Evolutionary conservation across 1,284 basidiomycete genomes (phyloP), one percentile per base, ranked within the genome.

Genomic region (Boletus smithii): DNA sequence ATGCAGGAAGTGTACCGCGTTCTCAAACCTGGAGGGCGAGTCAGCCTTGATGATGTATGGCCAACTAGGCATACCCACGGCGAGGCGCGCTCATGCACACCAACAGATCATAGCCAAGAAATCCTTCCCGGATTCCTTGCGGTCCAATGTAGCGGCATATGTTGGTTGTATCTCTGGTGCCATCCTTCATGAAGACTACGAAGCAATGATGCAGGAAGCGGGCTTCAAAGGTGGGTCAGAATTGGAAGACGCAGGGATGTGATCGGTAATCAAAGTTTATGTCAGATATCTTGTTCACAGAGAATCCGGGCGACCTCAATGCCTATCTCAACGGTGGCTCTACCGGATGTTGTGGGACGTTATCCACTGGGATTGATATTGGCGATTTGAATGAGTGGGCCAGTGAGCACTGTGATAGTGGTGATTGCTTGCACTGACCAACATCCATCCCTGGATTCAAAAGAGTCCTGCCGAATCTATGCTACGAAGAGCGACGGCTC

Each of bases 11-110:
- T 68, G 0, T 57, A 70, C 40, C 67, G 78, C 11, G 62, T 79
- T 5, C 62, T 81, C 36, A 79, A 73, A 55, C 72, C 74, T 5
- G 76, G 75, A 40, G 78, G 79, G 9, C 67, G 76, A 17, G 53
- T 79, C 24, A 67, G 69, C 4, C 53, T 79, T 8, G 66, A 54
- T 22, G 65, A 69, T 35, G 54, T 59, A 42, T 10, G 51, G 38
- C 16, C 14, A 2, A 31, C n/a, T n/a, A n/a, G n/a, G n/a, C n/a
- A n/a, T n/a, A n/a, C n/a, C n/a, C n/a, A n/a, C n/a, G n/a, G n/a
- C n/a, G n/a, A n/a, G n/a, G n/a, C n/a, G n/a, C n/a, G n/a, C n/a
- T n/a, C n/a, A n/a, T n/a, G n/a, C n/a, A n/a, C n/a, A n/a, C n/a
- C n/a, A n/a, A n/a, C 18, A 79, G 73, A 73, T 77, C 30, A 52